These are phyloP conservation scores for Cucumis melo DNA, from an alignment of 306 rosid species.

Conservation along the genomic window DNA sequence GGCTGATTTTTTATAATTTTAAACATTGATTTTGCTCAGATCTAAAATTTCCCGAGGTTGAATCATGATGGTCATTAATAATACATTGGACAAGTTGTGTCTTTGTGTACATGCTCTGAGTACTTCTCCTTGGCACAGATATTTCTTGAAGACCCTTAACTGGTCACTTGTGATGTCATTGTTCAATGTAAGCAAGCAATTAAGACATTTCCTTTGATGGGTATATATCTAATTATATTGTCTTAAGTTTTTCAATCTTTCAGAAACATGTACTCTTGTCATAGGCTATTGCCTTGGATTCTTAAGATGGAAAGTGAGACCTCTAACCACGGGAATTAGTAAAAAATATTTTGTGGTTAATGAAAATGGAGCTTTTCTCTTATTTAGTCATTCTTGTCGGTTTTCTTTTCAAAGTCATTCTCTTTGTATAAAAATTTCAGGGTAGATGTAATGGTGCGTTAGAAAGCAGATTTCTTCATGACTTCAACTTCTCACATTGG, in stretches of 20 bases:
- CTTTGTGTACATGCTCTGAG: neutral
- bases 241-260: neutral
- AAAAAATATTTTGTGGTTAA: neutral
- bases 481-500: neutral
- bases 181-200: constrained; percentile 44
- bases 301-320: neutral
- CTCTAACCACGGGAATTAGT: neutral
- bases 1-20: neutral
- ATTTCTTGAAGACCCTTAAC: constrained; percentile 48
- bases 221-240: neutral
- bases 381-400: neutral
- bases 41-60: neutral
- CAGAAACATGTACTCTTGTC: neutral
- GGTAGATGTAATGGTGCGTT: neutral
- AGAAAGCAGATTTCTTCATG: neutral
- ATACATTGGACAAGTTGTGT: neutral
- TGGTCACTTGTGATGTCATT: constrained; percentile 86
- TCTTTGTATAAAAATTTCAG: neutral
- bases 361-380: neutral
- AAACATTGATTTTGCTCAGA: neutral
- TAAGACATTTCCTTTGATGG: neutral
- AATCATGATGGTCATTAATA: neutral
- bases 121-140: constrained; percentile 34
- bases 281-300: neutral
- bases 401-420: neutral